Percentiles rank a stretch among this genome's conserved stretches.
Evolutionary conservation across 768 basidiomycete species (phyloP).

Genomic region (Tubosaeta sp.): DNA sequence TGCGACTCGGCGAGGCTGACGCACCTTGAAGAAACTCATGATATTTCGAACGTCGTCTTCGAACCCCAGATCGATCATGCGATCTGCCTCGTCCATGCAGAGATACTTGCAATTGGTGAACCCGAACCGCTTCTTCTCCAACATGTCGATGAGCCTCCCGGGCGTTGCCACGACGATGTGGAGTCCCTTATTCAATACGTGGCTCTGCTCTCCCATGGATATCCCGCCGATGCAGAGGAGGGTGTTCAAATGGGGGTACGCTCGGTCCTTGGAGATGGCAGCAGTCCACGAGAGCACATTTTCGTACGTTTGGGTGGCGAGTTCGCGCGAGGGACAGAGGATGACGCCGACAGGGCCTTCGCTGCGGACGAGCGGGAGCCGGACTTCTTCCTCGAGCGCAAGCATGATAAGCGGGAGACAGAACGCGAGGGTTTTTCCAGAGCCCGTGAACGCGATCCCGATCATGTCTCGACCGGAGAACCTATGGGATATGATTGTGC

Average conservation of each 20-base stretch:
- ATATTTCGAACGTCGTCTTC: constrained; percentile 99
- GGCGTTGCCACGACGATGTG: constrained; percentile 98
- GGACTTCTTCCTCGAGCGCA: constrained; percentile 89
- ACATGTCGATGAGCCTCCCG: constrained; percentile 94
- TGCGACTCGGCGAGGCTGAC: constrained; percentile 11
- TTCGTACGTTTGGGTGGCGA: constrained; percentile 96
- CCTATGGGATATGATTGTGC: constrained; percentile 36
- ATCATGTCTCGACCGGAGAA: constrained; percentile 97
- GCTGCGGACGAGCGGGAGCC: constrained; percentile 83
- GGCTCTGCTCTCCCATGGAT: constrained; percentile 96
- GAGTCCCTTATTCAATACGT: constrained; percentile 84
- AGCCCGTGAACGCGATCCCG: constrained; percentile 98
- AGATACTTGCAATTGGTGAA: constrained; percentile 93
- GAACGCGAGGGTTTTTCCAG: constrained; percentile 98
- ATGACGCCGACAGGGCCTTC: constrained; percentile 98
- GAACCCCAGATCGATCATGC: constrained; percentile 99
- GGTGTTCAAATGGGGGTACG: constrained; percentile 82
- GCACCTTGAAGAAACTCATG: constrained; percentile 97
- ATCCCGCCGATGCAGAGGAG: constrained; percentile 97
- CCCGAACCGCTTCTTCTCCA: constrained; percentile 91
- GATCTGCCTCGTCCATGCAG: constrained; percentile 98
- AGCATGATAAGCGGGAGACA: constrained; percentile 97
- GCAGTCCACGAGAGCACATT: constrained; percentile 85
- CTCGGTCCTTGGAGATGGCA: constrained; percentile 72
- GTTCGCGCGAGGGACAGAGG: constrained; percentile 94